These are phyloP conservation scores for Pugionium cornutum DNA, from an alignment of 345 rosid genomes.

Conservation along the genomic window DNA sequence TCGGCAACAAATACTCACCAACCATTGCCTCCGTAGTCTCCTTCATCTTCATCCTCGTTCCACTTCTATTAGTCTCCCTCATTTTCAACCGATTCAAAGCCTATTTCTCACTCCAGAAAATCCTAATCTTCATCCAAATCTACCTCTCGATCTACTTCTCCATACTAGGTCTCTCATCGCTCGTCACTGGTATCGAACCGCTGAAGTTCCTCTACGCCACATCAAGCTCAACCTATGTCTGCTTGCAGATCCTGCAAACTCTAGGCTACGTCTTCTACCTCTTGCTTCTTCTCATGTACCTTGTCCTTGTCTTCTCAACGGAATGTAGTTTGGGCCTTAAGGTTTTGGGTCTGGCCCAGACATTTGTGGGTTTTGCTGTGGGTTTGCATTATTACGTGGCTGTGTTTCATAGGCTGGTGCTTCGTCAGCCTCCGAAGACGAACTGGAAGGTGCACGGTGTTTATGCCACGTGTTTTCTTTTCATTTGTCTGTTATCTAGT, in stretches of 20 bases:
- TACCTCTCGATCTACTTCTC: constrained; percentile 95
- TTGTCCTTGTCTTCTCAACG: constrained; percentile 76
- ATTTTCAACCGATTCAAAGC: constrained; percentile 74
- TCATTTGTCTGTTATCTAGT: constrained; percentile 58
- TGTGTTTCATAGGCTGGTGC: constrained; percentile 82
- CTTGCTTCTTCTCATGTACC: constrained; percentile 69
- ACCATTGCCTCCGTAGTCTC: constrained; percentile 67
- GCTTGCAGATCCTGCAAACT: constrained; percentile 76
- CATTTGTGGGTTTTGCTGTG: constrained; percentile 66
- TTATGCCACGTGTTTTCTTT: constrained; percentile 87
- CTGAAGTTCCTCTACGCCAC: constrained; percentile 79
- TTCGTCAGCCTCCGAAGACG: constrained; percentile 81
- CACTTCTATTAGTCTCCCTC: constrained; percentile 77
- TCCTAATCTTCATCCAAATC: constrained; percentile 78
- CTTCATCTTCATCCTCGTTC: constrained; percentile 67
- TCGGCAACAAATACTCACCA: constrained; percentile 77
- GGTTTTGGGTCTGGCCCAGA: constrained; percentile 69
- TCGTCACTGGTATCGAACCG: constrained; percentile 83
- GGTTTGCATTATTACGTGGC: constrained; percentile 91
- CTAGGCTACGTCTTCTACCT: constrained; percentile 75
- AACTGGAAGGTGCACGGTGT: constrained; percentile 89
- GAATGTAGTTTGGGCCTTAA: constrained; percentile 62
- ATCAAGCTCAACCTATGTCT: constrained; percentile 66
- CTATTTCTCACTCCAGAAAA: constrained; percentile 81
- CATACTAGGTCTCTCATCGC: constrained; percentile 69